Base-by-base conservation (phyloP, 179 eudicot species). In the Vitellaria paradoxa region DNA sequence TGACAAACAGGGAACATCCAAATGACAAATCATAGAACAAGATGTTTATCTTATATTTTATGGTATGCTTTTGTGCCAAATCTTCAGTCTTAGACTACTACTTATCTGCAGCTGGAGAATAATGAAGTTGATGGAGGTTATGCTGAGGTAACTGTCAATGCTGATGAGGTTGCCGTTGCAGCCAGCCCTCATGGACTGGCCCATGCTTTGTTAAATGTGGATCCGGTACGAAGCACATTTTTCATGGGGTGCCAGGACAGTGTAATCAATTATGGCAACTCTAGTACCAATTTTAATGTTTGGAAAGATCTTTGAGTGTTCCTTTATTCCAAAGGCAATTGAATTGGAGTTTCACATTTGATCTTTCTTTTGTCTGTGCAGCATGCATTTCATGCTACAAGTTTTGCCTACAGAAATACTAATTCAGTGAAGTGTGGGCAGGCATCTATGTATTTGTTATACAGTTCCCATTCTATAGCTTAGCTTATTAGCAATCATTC, bases 221-320 rank as follows among this genome's bases (percentile, higher is more conserved):
- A 95, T 88, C 86, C 90, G 4, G 76, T 77, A 46, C 84, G 78
- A 63, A 91, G 86, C 47, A 89, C 95, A 37, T 93, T 82, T 74
- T 84, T 95, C 84, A 65, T 95, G 60, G 99, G 97, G 40, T 95
- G 99, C 82, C 99, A 95, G 82, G 99, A 95, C 81, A 81, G 84
- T 74, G 74, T 82, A 52, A 81, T 87, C 56, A 79, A 82, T 68
- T 86, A 86, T 72, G 91, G 87, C 81, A 85, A 75, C 78, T 88
- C 96, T 2, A 80, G 83, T 78, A 80, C 96, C 75, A 90, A 84
- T 79, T 95, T 79, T 82, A 88, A 82, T 56, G 88, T 93, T 11
- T 95, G 99, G 97, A 90, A 90, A 65, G 97, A 95, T 89, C 84
- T 93, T 71, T 88, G 86, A 80, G 37, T 74, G 53, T 67, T 57